Evolutionary conservation across 2,329 filamentous ascomycete genomes (phyloP), one percentile per base, ranked within the genome.

Genomic region (Fusarium xylarioides): DNA sequence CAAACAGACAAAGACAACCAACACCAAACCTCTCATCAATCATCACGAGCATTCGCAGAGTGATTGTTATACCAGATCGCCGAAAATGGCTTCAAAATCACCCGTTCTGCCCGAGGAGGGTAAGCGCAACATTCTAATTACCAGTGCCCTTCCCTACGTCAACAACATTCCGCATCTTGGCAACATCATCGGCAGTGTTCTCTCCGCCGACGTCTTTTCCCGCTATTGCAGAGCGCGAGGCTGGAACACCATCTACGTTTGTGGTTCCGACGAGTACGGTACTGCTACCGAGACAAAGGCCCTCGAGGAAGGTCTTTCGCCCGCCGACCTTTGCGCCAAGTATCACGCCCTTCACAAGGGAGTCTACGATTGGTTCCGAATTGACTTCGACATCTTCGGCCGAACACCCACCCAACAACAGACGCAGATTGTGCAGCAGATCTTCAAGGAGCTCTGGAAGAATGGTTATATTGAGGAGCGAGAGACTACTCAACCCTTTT

Each of bases 221-320:
- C 91, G 91, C 75, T 97, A 92, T 84, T 93, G 92, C 84, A 94
- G 94, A 82, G 91, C 93, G 47, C 90, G 94, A 78, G 93, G 92
- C 63, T 88, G 92, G 79, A 93, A 91, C 74, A 97, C 94, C 4
- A 88, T 97, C 56, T 97, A 91, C 82, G 87, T 97, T 75, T 97
- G 95, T 82, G 95, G 95, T 64, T 84, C 83, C n/a, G 95, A 98
- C 85, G 94, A 98, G 84, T 98, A 98, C 82, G 95, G 95, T 65
- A 98, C 95, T 18, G 95, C 95, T 28, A 97, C 95, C 37, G 95
- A 98, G 84, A 97, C 95, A 32, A 97, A 97, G 85, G 95, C 95
- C 9, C 90, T 98, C 44, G 94, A 97, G 81, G 94, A 96, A 81
- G 92, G 92, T 19, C 86, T 95, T 72, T 94, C 92, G 18, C 95